Percentiles rank a stretch among this genome's conserved stretches.
Evolutionary conservation across 2,329 filamentous ascomycete genomes (phyloP).

Genomic region (Trichoderma sp.): DNA sequence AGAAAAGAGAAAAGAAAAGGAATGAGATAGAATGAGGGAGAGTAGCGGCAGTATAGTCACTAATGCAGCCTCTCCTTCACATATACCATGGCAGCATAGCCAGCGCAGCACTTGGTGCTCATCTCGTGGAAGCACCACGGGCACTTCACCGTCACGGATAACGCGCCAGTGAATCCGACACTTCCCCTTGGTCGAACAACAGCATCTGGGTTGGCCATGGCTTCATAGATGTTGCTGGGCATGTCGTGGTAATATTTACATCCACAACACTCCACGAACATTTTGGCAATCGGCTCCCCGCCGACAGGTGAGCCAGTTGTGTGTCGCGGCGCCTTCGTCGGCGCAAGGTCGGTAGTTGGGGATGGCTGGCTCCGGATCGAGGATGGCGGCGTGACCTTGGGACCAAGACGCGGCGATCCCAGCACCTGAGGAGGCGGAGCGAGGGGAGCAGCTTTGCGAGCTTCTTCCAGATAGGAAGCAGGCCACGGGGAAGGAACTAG

Average conservation of each 20-base stretch:
- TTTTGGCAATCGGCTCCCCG: slow-evolving; percentile 54
- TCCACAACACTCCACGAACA: slow-evolving; percentile 63
- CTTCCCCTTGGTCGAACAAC: slow-evolving; percentile 49
- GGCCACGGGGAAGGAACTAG: background rate
- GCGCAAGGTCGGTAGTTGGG: background rate
- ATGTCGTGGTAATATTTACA: slow-evolving; percentile 66
- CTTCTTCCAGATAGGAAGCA: slow-evolving; percentile 21
- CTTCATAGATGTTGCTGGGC: slow-evolving; percentile 62
- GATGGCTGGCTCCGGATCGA: slow-evolving; percentile 19
- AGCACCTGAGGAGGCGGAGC: slow-evolving; percentile 19
- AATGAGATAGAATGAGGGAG: background rate
- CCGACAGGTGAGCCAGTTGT: slow-evolving; percentile 14
- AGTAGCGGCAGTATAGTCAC: background rate
- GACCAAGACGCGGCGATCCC: background rate
- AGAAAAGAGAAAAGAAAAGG: background rate
- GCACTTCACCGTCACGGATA: slow-evolving; percentile 63
- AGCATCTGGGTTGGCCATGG: slow-evolving; percentile 59
- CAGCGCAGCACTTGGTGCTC: slow-evolving; percentile 66
- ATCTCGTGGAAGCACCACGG: slow-evolving; percentile 72
- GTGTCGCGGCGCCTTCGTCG: slow-evolving; percentile 4
- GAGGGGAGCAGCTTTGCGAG: slow-evolving; percentile 20
- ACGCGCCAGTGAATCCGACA: slow-evolving; percentile 53
- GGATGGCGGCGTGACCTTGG: slow-evolving; percentile 18
- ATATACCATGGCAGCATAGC: slow-evolving; percentile 65
- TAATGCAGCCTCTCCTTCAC: slow-evolving; percentile 62